Percentiles rank a stretch among this genome's conserved stretches.
These are phyloP conservation scores for Cercospora sojina DNA, from an alignment of 2,329 filamentous ascomycete genomes.

Conservation along the genomic window DNA sequence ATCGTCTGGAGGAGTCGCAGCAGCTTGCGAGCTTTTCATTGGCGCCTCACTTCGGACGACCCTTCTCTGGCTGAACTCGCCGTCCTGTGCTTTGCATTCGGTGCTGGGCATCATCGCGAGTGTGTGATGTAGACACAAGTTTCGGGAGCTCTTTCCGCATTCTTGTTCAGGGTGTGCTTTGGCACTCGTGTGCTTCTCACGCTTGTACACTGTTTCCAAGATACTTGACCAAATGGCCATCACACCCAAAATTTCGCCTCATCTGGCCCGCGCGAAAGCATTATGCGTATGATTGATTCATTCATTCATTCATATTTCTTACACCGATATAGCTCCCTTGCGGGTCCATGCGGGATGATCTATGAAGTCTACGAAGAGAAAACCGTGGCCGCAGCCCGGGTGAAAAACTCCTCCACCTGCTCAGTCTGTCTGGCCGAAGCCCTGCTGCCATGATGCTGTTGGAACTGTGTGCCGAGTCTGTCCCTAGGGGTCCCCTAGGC, in stretches of 20 bases:
- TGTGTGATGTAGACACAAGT: background rate
- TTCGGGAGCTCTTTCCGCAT: background rate
- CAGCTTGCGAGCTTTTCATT: background rate
- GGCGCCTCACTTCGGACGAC: background rate
- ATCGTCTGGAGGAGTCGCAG: background rate
- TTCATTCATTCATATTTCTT: no score
- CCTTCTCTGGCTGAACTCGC: background rate
- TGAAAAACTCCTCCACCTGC: no score
- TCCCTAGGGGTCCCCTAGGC: no score
- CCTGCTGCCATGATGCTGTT: no score
- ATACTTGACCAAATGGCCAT: background rate
- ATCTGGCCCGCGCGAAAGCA: no score
- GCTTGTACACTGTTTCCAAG: background rate
- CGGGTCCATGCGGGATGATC: no score
- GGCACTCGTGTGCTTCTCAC: background rate
- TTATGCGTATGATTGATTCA: background rate
- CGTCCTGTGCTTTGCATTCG: background rate
- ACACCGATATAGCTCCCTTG: no score
- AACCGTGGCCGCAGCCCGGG: no score
- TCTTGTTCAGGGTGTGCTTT: background rate
- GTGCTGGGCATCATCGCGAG: background rate
- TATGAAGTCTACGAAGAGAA: no score
- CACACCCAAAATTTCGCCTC: background rate
- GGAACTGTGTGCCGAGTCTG: no score
- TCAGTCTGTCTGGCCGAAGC: no score